phyloP scores from a whole-genome alignment of 169 alveolate genomes.

The Plasmodium vivax region DNA sequence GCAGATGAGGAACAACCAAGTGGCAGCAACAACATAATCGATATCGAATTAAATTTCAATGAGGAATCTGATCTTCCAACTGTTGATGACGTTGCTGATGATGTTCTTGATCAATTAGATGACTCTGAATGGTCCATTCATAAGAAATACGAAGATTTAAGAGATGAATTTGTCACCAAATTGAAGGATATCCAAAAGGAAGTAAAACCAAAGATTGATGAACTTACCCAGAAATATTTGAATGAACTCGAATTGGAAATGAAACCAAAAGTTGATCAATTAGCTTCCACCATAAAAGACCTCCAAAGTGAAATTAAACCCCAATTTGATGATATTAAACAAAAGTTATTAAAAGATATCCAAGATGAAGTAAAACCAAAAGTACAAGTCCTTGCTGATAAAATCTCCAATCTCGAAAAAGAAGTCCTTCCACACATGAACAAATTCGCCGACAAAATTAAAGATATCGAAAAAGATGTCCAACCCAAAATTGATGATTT shows the following conservation, averaged over 20 bases:
- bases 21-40: background rate
- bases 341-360: conserved; percentile 8
- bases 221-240: conserved; percentile 6
- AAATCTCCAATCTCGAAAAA: conserved; percentile 2
- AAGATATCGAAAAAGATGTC: conserved; percentile 14
- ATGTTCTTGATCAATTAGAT: background rate
- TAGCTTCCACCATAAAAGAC: background rate
- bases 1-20: background rate
- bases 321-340: background rate
- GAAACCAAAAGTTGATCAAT: conserved; percentile 14
- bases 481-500: background rate
- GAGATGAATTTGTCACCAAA: conserved; percentile 8
- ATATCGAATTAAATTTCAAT: background rate
- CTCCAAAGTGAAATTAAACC: background rate
- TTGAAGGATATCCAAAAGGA: conserved; percentile 10
- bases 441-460: conserved; percentile 4
- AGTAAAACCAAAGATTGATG: conserved; percentile 11
- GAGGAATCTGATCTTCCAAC: background rate
- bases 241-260: background rate
- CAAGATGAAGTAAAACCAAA: background rate
- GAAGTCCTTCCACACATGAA: background rate
- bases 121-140: conserved; percentile 18
- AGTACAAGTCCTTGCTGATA: background rate
- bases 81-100: conserved; percentile 25
- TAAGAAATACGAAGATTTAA: background rate